Evolutionary conservation across 345 rosid species (phyloP).

Genomic region (Lumnitzera littorea): DNA sequence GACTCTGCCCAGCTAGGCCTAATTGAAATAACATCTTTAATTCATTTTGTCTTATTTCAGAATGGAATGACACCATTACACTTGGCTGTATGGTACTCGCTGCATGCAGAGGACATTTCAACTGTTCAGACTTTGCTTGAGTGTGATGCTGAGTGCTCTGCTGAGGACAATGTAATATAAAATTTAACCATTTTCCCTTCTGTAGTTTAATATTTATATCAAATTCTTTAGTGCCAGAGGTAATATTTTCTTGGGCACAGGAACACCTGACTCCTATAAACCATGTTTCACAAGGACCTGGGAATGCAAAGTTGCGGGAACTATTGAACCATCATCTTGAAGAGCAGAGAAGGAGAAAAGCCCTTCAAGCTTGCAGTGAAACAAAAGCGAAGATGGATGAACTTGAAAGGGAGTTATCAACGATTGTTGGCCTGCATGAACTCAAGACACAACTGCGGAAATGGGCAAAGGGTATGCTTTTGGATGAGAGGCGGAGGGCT

Average conservation of each 20-base stretch:
- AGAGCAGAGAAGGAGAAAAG: constrained; percentile 75
- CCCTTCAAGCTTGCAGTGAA: constrained; percentile 69
- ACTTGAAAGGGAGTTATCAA: constrained; percentile 66
- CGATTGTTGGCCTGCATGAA: constrained; percentile 75
- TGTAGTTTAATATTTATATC: neutral
- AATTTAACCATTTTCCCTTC: constrained; percentile 2
- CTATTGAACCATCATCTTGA: constrained; percentile 52
- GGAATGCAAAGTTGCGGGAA: constrained; percentile 58
- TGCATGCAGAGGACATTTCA: constrained; percentile 62
- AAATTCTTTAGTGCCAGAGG: neutral
- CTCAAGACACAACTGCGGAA: constrained; percentile 82
- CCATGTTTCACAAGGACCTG: constrained; percentile 78
- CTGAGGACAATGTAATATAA: constrained; percentile 64
- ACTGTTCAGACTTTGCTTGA: constrained; percentile 83
- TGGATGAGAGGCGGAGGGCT: constrained; percentile 93
- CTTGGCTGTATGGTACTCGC: constrained; percentile 93
- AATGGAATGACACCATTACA: constrained; percentile 99
- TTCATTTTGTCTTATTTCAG: constrained; percentile 34
- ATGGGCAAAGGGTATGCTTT: constrained; percentile 98
- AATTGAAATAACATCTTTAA: too few relatives aligned
- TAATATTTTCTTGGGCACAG: constrained; percentile 25
- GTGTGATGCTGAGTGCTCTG: constrained; percentile 82
- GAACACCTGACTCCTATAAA: constrained; percentile 90
- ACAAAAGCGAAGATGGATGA: constrained; percentile 88
- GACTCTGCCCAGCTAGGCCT: neutral